phyloP scores from a whole-genome alignment of 176 grass and related monocot species.

The Paspalum notatum region DNA sequence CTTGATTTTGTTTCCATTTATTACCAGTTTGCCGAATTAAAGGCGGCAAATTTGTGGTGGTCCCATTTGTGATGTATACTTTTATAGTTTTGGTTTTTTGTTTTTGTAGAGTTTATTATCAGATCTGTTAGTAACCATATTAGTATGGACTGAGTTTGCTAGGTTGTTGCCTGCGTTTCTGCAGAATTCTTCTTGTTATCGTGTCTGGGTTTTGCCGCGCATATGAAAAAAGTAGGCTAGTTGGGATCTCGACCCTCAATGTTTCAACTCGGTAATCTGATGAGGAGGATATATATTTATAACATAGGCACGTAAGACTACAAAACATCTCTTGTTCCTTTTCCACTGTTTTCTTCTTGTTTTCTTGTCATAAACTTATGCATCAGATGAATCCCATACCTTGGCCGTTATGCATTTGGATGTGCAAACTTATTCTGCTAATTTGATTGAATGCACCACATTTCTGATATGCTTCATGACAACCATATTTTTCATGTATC shows the following conservation, averaged over 20 bases:
- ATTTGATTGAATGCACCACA: background rate
- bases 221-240: conserved; percentile 27
- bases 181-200: conserved; percentile 17
- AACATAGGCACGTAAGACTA: background rate
- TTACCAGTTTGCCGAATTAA: conserved; percentile 13
- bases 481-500: background rate
- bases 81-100: background rate
- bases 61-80: background rate
- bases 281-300: background rate
- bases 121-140: background rate
- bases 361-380: background rate
- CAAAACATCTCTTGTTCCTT: background rate
- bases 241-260: background rate
- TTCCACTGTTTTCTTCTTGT: background rate
- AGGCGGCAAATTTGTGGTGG: background rate
- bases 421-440: background rate
- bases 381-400: background rate
- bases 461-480: background rate
- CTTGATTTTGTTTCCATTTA: background rate
- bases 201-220: conserved; percentile 8
- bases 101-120: conserved; percentile 23
- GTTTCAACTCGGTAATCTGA: background rate
- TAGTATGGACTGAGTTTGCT: background rate
- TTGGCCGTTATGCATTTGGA: background rate
- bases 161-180: background rate